These are phyloP conservation scores for Neurospora tetrasperma DNA, from an alignment of 495 filamentous ascomycete genomes.

Conservation along the genomic window DNA sequence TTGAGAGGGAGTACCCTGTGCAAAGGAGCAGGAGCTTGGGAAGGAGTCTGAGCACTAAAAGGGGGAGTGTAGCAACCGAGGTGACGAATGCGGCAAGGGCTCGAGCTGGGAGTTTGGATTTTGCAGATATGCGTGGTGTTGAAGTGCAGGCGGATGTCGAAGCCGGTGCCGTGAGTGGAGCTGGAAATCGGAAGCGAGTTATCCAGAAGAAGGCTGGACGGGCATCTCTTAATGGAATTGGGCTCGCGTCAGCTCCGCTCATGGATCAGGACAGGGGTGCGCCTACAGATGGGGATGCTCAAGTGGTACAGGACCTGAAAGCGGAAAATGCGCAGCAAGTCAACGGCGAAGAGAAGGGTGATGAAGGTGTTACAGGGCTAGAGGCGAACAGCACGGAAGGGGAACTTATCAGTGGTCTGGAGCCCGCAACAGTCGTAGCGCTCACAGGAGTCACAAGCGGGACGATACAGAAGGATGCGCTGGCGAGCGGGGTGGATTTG, in stretches of 20 bases:
- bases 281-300: neutral
- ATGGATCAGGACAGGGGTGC: no score
- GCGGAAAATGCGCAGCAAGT: neutral
- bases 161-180: neutral
- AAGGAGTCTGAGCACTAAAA: neutral
- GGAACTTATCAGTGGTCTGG: neutral
- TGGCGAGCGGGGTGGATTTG: conserved; percentile 56
- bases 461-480: conserved; percentile 54
- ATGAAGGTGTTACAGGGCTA: neutral
- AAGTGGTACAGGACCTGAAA: neutral
- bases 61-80: neutral
- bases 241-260: neutral
- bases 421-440: conserved; percentile 42
- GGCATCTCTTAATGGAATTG: neutral
- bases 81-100: neutral
- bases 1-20: conserved; percentile 32
- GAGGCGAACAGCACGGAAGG: neutral
- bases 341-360: neutral
- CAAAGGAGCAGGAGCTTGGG: neutral
- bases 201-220: neutral
- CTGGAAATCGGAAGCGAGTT: neutral
- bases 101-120: neutral
- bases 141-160: neutral
- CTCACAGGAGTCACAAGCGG: conserved; percentile 57
- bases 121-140: neutral